Evolutionary conservation across 1,284 basidiomycete genomes (phyloP).

Genomic region (Trichosporon faecale): DNA sequence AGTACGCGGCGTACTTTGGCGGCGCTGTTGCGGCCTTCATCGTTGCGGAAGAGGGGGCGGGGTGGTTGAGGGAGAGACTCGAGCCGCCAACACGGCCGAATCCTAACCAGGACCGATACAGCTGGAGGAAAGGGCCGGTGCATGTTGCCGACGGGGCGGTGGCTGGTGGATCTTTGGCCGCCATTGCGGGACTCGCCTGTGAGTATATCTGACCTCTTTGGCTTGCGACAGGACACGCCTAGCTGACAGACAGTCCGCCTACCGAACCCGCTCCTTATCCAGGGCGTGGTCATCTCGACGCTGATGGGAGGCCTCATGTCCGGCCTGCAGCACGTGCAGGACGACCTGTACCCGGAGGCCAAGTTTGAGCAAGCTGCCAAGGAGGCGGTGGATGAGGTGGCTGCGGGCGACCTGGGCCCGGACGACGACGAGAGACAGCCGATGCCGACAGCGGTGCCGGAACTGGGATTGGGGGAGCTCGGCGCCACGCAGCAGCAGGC

Average conservation of each 20-base stretch:
- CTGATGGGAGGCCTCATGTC: constrained; percentile 39
- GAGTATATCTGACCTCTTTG: too few species aligned
- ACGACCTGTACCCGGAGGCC: constrained; percentile 28
- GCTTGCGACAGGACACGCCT: background rate
- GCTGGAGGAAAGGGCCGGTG: constrained; percentile 39
- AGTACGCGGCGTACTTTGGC: constrained; percentile 39
- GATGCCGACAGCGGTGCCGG: background rate
- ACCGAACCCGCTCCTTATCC: constrained; percentile 39
- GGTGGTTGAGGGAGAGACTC: constrained; percentile 35
- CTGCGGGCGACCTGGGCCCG: background rate
- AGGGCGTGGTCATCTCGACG: constrained; percentile 38
- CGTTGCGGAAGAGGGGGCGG: constrained; percentile 41
- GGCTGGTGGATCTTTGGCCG: constrained; percentile 40
- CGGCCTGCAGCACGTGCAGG: constrained; percentile 38
- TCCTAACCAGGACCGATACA: constrained; percentile 24
- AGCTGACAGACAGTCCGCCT: constrained; percentile 38
- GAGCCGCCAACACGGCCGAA: constrained; percentile 10
- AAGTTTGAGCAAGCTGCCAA: constrained; percentile 20
- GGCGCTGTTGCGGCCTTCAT: constrained; percentile 40
- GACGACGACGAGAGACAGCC: background rate
- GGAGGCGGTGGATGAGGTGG: constrained; percentile 14
- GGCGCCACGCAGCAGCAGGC: background rate
- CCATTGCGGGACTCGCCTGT: constrained; percentile 39
- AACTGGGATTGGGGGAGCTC: background rate
- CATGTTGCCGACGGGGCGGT: constrained; percentile 45